A percentile compares a stretch with the other conserved stretches of the same genome.
Conservation (phyloP, 768 basidiomycete species). For the Sutorius australiensis region DNA sequence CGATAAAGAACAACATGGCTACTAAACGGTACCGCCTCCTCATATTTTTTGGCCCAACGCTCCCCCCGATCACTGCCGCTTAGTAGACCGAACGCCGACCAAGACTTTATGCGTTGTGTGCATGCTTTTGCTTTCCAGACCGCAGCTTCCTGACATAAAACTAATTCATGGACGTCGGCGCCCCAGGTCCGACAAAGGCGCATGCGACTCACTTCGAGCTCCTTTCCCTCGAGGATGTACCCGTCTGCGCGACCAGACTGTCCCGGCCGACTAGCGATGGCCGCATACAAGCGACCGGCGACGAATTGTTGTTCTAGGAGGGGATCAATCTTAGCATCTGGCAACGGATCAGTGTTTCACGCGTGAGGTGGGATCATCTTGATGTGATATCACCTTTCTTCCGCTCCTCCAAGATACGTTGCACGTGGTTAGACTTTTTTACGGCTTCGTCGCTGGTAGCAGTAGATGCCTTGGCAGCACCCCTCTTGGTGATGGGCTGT, state of each 20-base stretch:
- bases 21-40: background rate
- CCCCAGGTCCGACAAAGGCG: background rate
- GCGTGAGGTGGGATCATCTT: background rate
- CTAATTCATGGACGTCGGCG: conserved; percentile 40
- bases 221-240: conserved; percentile 97
- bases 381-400: conserved; percentile 68
- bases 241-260: conserved; percentile 97
- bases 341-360: conserved; percentile 14
- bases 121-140: conserved; percentile 94
- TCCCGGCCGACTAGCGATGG: conserved; percentile 92
- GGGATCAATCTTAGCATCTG: conserved; percentile 88
- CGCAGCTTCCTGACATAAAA: conserved; percentile 95
- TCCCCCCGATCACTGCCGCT: background rate
- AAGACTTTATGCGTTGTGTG: conserved; percentile 41
- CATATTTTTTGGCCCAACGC: background rate
- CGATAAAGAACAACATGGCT: background rate
- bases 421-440: conserved; percentile 88
- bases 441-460: conserved; percentile 50
- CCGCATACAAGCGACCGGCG: conserved; percentile 93
- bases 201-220: conserved; percentile 73
- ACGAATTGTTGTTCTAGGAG: conserved; percentile 87
- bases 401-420: conserved; percentile 81
- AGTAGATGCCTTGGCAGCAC: conserved; percentile 51
- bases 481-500: conserved; percentile 90
- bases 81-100: background rate